Base-by-base conservation (phyloP, 164 flowering plant species). In the Stephania yunnanensis region DNA sequence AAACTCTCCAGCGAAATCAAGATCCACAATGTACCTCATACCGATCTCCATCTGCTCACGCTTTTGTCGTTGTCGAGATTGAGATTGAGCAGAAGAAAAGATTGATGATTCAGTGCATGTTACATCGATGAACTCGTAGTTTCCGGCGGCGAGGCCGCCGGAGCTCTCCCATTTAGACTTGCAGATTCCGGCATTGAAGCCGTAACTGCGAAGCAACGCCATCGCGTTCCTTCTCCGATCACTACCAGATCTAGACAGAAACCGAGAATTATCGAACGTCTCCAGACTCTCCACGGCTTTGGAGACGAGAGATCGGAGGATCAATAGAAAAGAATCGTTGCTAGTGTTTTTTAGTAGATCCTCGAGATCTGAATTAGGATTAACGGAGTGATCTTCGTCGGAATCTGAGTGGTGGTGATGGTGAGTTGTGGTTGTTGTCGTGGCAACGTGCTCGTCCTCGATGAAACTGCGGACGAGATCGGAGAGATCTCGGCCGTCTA, bases 151-250 rank as follows among this genome's bases (percentile, higher is more conserved):
- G 17, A 89, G 70, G 22, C 79, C 81, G 31, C 86, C 86, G 29
- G 84, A 78, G 44, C 74, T 74, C 73, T 85, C 87, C 98, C 98
- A 95, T 58, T 81, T 87, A 0, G 93, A 82, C 80, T 90, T 93
- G 81, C 99, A 95, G 63, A 95, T 79, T 48, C 89, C 97, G 11
- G 97, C 98, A 82, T 93, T 89, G 84, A 86, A 81, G 5, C 94
- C 95, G 66, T 69, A 55, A 10, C 84, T 86, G 2, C 93, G 75
- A 46, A 95, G 83, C 22, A 10, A 82, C 52, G 75, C 36, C 93
- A 90, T 88, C 74, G 92, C 86, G 19, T 81, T 81, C 7, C 44
- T 74, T 72, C 45, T 81, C 72, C n/a, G 69, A 29, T 25, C 79
- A 72, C 65, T 79, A 22, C 5, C 92, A n/a, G 78, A 79, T 31